Evolutionary conservation across 148 eudicot genomes (phyloP).

Genomic region (Silene uniflora): DNA sequence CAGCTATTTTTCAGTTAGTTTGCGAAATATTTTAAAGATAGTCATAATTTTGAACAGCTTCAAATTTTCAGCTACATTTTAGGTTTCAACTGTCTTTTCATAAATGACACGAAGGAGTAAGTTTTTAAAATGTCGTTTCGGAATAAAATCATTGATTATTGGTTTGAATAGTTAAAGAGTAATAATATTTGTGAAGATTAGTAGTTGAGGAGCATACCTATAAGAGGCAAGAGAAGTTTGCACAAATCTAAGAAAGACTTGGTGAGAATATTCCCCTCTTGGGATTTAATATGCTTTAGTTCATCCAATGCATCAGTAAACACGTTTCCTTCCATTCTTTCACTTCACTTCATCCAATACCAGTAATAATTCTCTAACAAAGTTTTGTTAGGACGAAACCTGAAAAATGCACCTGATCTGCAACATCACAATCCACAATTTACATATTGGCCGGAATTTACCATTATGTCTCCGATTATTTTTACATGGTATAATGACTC

Average conservation of each 20-base stretch:
- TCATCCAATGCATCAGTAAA: constrained; percentile 63
- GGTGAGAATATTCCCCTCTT: constrained; percentile 60
- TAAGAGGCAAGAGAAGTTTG: constrained; percentile 68
- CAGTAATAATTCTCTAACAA: too few relatives aligned
- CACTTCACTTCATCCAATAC: neutral
- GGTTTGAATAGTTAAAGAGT: too few relatives aligned
- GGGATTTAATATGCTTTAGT: constrained; percentile 59
- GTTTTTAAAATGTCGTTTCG: too few relatives aligned
- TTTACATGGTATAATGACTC: too few relatives aligned
- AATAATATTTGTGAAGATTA: neutral
- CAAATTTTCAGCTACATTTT: too few relatives aligned
- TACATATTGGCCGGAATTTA: neutral
- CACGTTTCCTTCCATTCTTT: constrained; percentile 54
- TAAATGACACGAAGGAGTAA: too few relatives aligned
- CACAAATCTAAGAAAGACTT: constrained; percentile 78
- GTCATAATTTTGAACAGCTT: too few relatives aligned
- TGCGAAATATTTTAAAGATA: too few relatives aligned
- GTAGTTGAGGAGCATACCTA: constrained; percentile 36
- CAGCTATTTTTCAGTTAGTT: too few relatives aligned
- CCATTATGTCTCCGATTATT: neutral
- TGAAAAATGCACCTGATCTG: neutral
- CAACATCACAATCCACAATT: neutral
- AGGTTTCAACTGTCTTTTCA: too few relatives aligned
- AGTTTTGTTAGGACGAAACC: too few relatives aligned
- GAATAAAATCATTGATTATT: too few relatives aligned